Percentiles rank a stretch among this genome's conserved stretches.
Conservation (phyloP, 345 rosid genomes). For the Populus ilicifolia region DNA sequence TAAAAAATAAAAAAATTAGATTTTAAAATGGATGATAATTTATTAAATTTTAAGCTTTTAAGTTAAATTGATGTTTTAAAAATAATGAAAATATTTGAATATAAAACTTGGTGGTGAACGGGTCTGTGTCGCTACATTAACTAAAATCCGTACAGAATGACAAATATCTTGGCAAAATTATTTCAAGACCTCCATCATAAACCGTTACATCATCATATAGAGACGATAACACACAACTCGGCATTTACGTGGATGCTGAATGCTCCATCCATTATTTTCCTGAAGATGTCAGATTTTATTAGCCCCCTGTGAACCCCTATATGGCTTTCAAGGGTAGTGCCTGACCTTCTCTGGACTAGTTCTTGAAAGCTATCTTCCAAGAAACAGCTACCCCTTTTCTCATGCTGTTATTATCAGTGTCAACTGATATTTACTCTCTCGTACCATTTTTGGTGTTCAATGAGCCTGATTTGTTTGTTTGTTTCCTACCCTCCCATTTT, state of each 20-base stretch:
- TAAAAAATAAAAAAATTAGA: no score
- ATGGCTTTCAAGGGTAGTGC: not conserved
- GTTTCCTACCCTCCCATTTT: not conserved
- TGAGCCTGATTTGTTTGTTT: conserved; percentile 3
- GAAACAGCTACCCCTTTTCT: conserved; percentile 10
- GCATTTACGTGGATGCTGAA: conserved; percentile 15
- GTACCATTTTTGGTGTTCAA: not conserved
- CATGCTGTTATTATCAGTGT: not conserved
- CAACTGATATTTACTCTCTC: not conserved
- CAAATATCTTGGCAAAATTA: not conserved
- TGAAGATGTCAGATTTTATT: not conserved
- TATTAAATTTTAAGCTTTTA: no score
- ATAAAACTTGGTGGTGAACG: no score
- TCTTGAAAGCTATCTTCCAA: conserved; percentile 29
- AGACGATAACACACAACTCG: not conserved
- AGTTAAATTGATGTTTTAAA: no score
- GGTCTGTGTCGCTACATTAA: no score
- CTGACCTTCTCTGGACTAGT: not conserved
- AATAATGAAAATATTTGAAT: no score
- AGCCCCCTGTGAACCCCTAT: not conserved
- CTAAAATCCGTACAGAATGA: no score
- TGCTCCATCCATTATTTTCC: not conserved
- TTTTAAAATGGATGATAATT: no score
- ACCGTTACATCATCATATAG: not conserved
- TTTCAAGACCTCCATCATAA: not conserved